Base-by-base conservation (phyloP, 176 grass and related monocot species). In the Otatea glauca region DNA sequence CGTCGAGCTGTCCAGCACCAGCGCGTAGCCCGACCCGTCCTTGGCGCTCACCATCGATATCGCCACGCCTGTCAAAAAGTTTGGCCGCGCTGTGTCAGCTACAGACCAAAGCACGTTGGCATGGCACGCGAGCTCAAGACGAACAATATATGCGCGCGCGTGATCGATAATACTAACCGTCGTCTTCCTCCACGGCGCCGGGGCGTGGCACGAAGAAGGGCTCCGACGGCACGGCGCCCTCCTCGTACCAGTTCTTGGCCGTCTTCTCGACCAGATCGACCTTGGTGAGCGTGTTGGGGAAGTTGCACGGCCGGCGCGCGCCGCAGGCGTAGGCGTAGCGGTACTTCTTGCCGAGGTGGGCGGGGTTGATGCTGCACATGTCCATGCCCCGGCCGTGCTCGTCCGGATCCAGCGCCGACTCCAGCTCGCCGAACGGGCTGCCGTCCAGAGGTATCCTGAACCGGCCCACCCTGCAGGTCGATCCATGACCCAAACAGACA, bases 291-390 rank as follows among this genome's bases (percentile, higher is more conserved):
- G 97, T 94, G 90, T 99, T 99, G 77, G 97, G 97, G 88, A 99
- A 99, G 84, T 99, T 99, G 90, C 97, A 99, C 16, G 97, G 97
- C 70, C 97, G 86, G 21, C 12, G 81, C 69, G 97, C 97, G 41
- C 97, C 97, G 44, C 97, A 96, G 60, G 93, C 97, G 63, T 99
- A 99, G 42, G 86, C 86, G 83, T 99, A 99, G 9, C 93, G 86
- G 69, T 99, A 99, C 88, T 82, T 50, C 86, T 89, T 99, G 81
- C 97, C 97, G 20, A 92, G 43, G 84, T 76, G 84, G 6, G 80
- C 90, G 1, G 91, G 97, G 91, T 99, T 99, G 82, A 99, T 96
- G 84, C 91, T 99, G 86, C 93, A 99, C 97, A 96, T 99, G 86
- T 99, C 97, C 89, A 99, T 91, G 24, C 88, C 97, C 18, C 89